These are phyloP conservation scores for Hypoxylon sp. DNA, from an alignment of 2,329 filamentous ascomycete genomes.

Conservation along the genomic window DNA sequence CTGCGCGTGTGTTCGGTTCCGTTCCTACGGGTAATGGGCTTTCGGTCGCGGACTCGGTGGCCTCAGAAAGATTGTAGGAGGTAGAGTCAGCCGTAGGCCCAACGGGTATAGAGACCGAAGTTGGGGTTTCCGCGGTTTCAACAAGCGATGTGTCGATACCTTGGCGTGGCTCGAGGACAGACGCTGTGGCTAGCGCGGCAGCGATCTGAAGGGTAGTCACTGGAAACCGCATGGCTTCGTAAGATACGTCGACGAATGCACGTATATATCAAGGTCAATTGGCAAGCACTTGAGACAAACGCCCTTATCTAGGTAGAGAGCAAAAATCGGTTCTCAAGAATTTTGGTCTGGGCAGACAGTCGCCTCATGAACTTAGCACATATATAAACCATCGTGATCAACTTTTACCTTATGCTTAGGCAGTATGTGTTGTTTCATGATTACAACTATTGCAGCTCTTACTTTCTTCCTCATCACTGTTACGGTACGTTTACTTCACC, in stretches of 20 bases:
- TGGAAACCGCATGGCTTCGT: constrained; percentile 31
- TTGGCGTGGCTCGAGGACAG: constrained; percentile 42
- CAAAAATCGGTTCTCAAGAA: too few relatives aligned
- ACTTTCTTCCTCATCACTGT: constrained; percentile 13
- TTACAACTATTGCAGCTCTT: neutral
- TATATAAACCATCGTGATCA: constrained; percentile 1
- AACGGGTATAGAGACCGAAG: constrained; percentile 42
- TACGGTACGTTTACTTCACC: constrained; percentile 17
- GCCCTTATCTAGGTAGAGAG: too few relatives aligned
- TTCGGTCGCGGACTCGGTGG: constrained; percentile 38
- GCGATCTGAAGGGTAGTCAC: constrained; percentile 30
- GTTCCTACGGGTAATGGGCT: constrained; percentile 36
- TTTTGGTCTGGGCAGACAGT: neutral
- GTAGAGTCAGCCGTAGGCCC: constrained; percentile 42
- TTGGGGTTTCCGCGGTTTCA: constrained; percentile 45
- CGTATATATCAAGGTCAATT: too few relatives aligned
- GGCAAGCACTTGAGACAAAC: too few relatives aligned
- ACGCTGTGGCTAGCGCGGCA: constrained; percentile 29
- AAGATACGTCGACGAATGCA: too few relatives aligned
- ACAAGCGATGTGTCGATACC: constrained; percentile 48
- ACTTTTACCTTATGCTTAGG: too few relatives aligned
- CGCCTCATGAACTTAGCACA: neutral
- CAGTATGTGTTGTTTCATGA: constrained; percentile 10
- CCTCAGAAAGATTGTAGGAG: constrained; percentile 42
- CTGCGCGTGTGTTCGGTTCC: constrained; percentile 19